Conservation (phyloP, 345 rosid species). For the Corchorus capsularis region DNA sequence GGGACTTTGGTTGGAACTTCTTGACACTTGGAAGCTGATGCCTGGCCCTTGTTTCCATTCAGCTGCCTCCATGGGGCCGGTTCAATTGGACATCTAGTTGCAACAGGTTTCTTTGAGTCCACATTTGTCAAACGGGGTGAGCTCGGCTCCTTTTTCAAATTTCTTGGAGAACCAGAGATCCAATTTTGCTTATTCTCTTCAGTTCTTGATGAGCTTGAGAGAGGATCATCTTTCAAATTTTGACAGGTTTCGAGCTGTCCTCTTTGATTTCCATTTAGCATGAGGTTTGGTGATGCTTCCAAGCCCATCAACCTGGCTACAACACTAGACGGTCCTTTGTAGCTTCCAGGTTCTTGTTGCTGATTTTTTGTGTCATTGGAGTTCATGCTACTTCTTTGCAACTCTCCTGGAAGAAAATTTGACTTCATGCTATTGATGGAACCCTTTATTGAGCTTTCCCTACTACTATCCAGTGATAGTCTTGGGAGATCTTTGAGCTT, state of each 20-base stretch:
- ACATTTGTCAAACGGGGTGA: constrained; percentile 43
- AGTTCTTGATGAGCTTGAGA: constrained; percentile 32
- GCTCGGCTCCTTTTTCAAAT: constrained; percentile 41
- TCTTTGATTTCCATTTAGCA: constrained; percentile 25
- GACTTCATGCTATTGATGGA: constrained; percentile 41
- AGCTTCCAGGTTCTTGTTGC: constrained; percentile 58
- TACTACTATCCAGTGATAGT: constrained; percentile 88
- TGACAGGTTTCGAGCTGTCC: constrained; percentile 22
- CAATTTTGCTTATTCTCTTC: constrained; percentile 40
- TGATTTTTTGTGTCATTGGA: constrained; percentile 20
- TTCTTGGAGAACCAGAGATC: constrained; percentile 51
- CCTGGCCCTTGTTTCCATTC: constrained; percentile 55
- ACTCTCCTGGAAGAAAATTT: constrained; percentile 34
- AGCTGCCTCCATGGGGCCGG: constrained; percentile 69
- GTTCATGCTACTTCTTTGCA: constrained; percentile 22
- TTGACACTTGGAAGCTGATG: constrained; percentile 31
- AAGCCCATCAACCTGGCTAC: constrained; percentile 93
- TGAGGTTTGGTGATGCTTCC: constrained; percentile 56
- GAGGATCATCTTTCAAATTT: constrained; percentile 30
- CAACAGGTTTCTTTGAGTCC: constrained; percentile 47
- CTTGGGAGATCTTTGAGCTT: constrained; percentile 86
- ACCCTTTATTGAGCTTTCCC: constrained; percentile 48
- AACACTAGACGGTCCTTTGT: constrained; percentile 61
- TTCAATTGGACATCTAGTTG: constrained; percentile 57
- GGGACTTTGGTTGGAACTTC: constrained; percentile 33